Conservation (phyloP, 2,329 filamentous ascomycete genomes). For the Cladosporium sp. region DNA sequence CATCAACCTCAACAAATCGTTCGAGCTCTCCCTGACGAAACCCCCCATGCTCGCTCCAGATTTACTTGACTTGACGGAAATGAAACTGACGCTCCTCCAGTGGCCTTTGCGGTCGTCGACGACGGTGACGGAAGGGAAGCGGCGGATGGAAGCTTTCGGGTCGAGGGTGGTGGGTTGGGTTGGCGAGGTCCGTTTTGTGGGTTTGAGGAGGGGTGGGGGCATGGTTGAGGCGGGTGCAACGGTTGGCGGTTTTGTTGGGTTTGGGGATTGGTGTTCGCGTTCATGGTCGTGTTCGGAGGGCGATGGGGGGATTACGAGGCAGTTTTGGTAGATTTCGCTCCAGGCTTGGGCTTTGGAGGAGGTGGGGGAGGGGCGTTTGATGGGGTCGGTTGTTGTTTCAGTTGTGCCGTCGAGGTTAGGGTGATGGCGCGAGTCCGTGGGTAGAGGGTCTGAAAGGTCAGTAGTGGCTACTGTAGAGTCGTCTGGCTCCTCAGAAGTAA, state of each 20-base stretch:
- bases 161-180: background rate
- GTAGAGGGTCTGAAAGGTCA: background rate
- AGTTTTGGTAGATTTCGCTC: conserved; percentile 19
- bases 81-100: conserved; percentile 24
- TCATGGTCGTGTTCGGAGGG: background rate
- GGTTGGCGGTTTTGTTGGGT: background rate
- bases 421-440: background rate
- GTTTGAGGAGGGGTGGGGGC: conserved; percentile 17
- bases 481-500: no score
- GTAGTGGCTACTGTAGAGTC: no score
- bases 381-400: background rate
- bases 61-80: conserved; percentile 18
- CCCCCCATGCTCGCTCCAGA: background rate
- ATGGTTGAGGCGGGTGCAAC: no score
- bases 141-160: conserved; percentile 3
- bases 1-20: conserved; percentile 36
- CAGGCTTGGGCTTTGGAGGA: conserved; percentile 18
- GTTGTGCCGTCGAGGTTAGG: conserved; percentile 6
- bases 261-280: background rate
- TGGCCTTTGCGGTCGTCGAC: conserved; percentile 30
- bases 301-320: conserved; percentile 11
- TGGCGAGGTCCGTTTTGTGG: conserved; percentile 17
- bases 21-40: conserved; percentile 33
- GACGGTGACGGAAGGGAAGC: conserved; percentile 30
- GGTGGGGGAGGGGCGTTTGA: background rate